Base-by-base conservation (phyloP, 176 grass and related monocot species). In the Aegilops longissima region DNA sequence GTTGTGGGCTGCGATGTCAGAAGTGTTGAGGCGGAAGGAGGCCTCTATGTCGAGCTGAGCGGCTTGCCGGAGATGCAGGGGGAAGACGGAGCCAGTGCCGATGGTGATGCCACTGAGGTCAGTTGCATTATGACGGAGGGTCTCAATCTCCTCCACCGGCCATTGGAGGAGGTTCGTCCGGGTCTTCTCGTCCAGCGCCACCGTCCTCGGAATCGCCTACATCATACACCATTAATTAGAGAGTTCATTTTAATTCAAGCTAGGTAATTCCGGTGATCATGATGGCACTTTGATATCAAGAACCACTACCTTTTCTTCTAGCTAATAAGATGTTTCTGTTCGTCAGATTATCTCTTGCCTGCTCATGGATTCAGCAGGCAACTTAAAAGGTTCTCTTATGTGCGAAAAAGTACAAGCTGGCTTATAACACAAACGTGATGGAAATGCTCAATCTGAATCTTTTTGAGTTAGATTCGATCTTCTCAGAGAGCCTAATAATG, bases 1-100 rank as follows among this genome's bases (percentile, higher is more conserved):
- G 13, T 13, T 16, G 11, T 38, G 45, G 6, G 62, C 63, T 12
- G 78, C 59, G 13, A 64, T 35, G 12, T 83, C 80, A 16, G n/a
- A 40, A 44, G 56, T 36, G 5, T 90, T 73, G 6, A 93, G 75
- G 73, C 84, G 82, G 44, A 93, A 93, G 47, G 88, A 83, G 2
- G 83, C 89, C 31, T 76, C 64, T 61, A 94, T 94, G 73, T 94
- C 86, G 47, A 94, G 42, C 92, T 91, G 92, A 9, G 86, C 34
- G 35, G 80, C 61, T 80, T 67, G 42, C 16, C 34, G 63, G 61
- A 79, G 61, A 56, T 13, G 59, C 78, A 94, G 74, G 2, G n/a
- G 80, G 12, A 87, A 62, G 24, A 86, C 13, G 30, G 86, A 91
- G 82, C 79, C 88, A 45, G 68, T 21, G 12, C 67, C 47, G 12